A percentile compares a stretch with the other conserved stretches of the same genome.
phyloP scores from a whole-genome alignment of 78 protist genomes.

The Polysphondylium violaceum region DNA sequence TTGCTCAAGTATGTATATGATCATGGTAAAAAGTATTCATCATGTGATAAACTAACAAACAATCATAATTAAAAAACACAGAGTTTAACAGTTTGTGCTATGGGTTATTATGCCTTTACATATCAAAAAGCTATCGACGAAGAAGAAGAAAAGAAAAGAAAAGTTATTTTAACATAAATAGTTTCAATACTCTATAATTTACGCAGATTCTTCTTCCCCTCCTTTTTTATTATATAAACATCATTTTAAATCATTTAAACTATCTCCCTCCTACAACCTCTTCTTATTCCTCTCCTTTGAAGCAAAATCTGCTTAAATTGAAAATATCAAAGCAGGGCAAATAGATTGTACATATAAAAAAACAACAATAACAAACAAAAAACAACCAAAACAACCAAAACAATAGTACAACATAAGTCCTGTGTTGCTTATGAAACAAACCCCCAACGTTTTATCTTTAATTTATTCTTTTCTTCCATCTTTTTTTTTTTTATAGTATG shows the following conservation, averaged over 20 bases:
- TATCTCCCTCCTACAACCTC: not conserved
- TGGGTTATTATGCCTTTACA: slow-evolving; percentile 64
- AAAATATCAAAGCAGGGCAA: not conserved
- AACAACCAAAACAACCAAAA: too few species aligned
- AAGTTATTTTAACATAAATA: slow-evolving; percentile 44
- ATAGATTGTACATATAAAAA: not conserved
- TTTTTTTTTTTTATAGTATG: too few species aligned
- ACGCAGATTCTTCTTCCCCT: not conserved
- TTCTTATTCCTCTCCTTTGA: not conserved
- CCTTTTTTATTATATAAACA: not conserved
- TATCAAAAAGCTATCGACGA: slow-evolving; percentile 27
- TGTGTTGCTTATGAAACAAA: too few species aligned
- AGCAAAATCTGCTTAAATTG: not conserved
- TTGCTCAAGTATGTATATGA: slow-evolving; percentile 57
- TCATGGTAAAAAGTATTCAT: too few species aligned
- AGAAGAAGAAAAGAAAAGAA: slow-evolving; percentile 38
- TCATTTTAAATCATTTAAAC: not conserved
- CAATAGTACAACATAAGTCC: too few species aligned
- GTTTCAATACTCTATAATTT: not conserved
- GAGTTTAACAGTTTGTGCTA: slow-evolving; percentile 40
- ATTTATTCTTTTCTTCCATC: too few species aligned
- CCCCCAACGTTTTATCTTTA: too few species aligned
- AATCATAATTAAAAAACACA: not conserved
- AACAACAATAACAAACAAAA: not conserved
- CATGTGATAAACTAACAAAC: too few species aligned